Conservation (phyloP, 768 basidiomycete species). For the Leucocoprinus birnbaumii region DNA sequence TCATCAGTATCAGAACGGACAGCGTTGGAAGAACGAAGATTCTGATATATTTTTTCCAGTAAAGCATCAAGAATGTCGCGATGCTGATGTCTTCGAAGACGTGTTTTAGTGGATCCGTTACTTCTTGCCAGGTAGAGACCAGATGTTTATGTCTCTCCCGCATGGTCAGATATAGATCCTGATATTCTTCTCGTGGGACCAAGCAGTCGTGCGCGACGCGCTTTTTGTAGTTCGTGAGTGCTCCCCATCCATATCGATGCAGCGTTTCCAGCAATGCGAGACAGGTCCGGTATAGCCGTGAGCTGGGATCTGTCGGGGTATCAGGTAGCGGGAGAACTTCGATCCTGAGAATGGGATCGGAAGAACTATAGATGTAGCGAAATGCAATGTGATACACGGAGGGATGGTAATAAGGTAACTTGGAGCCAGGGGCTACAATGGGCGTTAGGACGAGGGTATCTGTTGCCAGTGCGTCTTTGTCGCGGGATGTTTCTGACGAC, state of each 20-base stretch:
- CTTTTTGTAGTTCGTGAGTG: slow-evolving; percentile 79
- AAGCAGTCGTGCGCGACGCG: slow-evolving; percentile 82
- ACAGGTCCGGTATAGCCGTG: slow-evolving; percentile 77
- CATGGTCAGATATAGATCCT: slow-evolving; percentile 88
- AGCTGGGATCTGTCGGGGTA: slow-evolving; percentile 46
- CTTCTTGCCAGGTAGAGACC: slow-evolving; percentile 73
- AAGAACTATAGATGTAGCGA: slow-evolving; percentile 47
- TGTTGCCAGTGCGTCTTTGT: slow-evolving; percentile 3
- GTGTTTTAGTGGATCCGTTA: slow-evolving; percentile 86
- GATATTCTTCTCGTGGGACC: slow-evolving; percentile 74
- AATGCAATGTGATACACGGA: slow-evolving; percentile 78
- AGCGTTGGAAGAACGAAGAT: slow-evolving; percentile 7
- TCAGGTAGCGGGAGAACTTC: slow-evolving; percentile 54
- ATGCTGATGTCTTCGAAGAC: slow-evolving; percentile 97
- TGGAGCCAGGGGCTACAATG: slow-evolving; percentile 34
- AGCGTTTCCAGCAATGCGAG: slow-evolving; percentile 78
- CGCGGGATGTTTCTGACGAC: slow-evolving; percentile 12
- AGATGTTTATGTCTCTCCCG: slow-evolving; percentile 81
- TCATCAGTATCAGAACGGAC: slow-evolving; percentile 14
- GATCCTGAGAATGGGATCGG: slow-evolving; percentile 42
- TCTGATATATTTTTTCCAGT: slow-evolving; percentile 80
- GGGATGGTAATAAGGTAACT: slow-evolving; percentile 92
- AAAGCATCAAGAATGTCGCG: slow-evolving; percentile 86
- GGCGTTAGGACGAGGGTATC: slow-evolving; percentile 57
- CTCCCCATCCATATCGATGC: slow-evolving; percentile 89